phyloP scores from a whole-genome alignment of 2,329 filamentous ascomycete genomes.

The Colletotrichum sp. region DNA sequence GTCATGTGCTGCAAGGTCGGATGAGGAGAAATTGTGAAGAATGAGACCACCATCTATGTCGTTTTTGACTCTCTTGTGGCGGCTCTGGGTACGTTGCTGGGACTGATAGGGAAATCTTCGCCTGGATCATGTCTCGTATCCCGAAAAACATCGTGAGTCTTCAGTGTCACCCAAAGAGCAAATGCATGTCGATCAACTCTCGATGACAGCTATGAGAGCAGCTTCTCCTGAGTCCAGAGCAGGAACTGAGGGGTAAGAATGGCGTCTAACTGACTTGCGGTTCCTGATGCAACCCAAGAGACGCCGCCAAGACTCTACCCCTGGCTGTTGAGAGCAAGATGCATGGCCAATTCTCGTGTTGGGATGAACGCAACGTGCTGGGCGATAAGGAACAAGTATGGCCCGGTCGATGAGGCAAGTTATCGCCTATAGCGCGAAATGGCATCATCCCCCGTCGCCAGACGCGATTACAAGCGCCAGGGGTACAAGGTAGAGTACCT shows the following conservation, averaged over 20 bases:
- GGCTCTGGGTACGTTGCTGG: background rate
- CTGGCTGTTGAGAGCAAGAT: background rate
- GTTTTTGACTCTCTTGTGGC: background rate
- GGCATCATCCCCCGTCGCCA: background rate
- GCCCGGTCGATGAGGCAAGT: background rate
- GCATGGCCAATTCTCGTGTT: background rate
- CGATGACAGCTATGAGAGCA: background rate
- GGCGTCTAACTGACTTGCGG: background rate
- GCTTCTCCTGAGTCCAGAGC: no score
- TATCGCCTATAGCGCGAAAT: background rate
- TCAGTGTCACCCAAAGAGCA: background rate
- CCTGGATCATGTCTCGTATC: background rate
- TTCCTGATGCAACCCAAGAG: background rate
- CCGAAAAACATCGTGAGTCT: rapidly evolving
- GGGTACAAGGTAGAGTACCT: background rate
- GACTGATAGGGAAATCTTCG: background rate
- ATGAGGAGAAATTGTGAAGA: background rate
- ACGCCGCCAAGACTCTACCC: background rate
- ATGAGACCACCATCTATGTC: background rate
- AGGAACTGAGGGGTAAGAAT: background rate
- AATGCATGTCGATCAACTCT: rapidly evolving
- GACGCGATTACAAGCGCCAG: background rate
- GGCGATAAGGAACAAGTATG: background rate
- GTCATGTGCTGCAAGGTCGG: background rate
- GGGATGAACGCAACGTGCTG: background rate